phyloP scores from a whole-genome alignment of 2,329 filamentous ascomycete genomes.

The Trichophaea hybrida region DNA sequence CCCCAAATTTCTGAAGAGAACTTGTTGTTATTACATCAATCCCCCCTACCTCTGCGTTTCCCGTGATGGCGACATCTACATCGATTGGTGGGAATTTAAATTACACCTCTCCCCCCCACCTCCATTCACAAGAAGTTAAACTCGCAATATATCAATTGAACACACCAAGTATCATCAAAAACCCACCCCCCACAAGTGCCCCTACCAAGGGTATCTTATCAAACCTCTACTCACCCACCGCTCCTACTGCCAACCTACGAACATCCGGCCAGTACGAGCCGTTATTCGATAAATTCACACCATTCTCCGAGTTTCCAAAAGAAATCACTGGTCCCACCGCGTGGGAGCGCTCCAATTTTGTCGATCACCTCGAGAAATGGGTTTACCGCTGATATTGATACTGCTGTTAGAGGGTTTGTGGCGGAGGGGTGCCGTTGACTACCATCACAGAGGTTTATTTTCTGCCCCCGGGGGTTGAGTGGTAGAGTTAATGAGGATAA shows the following conservation, averaged over 20 bases:
- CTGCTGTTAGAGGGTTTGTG: conserved; percentile 55
- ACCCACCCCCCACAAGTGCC: no score
- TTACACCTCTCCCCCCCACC: no score
- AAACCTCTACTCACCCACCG: background rate
- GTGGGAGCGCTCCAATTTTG: conserved; percentile 55
- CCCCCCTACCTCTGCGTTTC: no score
- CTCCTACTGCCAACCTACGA: background rate
- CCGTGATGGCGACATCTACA: no score
- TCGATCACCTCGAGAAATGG: conserved; percentile 51
- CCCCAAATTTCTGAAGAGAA: no score
- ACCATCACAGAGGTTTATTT: conserved; percentile 51
- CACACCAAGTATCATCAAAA: no score
- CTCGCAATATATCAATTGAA: no score
- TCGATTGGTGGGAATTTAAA: no score
- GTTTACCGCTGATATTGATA: conserved; percentile 54
- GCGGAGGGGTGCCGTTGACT: conserved; percentile 49
- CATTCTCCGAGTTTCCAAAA: conserved; percentile 56
- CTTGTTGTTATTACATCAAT: no score
- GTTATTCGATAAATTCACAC: conserved; percentile 47
- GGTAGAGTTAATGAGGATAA: no score
- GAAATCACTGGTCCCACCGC: conserved; percentile 57
- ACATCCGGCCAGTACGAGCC: conserved; percentile 56
- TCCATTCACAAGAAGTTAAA: no score
- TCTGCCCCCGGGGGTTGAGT: conserved; percentile 35
- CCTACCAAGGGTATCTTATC: no score